Conservation (phyloP, 1,284 basidiomycete genomes). For the Moesziomyces antarcticus region DNA sequence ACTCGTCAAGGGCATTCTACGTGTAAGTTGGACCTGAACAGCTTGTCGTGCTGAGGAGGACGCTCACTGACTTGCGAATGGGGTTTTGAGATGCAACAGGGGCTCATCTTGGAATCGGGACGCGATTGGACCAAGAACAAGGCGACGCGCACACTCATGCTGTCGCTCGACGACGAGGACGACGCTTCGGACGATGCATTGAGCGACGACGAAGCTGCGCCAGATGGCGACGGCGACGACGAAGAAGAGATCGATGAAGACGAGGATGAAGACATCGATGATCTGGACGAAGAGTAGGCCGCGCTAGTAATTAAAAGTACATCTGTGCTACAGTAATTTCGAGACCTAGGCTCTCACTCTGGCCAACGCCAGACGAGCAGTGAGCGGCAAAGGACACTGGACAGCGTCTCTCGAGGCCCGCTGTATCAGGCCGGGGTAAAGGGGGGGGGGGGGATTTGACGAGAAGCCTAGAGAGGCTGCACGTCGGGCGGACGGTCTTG, state of each 20-base stretch:
- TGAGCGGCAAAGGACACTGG: too few relatives aligned
- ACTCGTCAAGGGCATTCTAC: conserved; percentile 46
- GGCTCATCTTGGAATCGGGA: conserved; percentile 48
- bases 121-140: conserved; percentile 40
- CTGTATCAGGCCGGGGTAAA: too few relatives aligned
- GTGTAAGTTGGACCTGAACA: conserved; percentile 23
- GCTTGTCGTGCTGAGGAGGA: neutral
- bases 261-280: conserved; percentile 18
- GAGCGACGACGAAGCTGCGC: conserved; percentile 38
- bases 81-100: conserved; percentile 6
- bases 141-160: conserved; percentile 33
- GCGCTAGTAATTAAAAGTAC: neutral
- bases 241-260: conserved; percentile 30
- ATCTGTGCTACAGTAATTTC: too few relatives aligned
- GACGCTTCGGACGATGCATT: conserved; percentile 49
- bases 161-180: conserved; percentile 49
- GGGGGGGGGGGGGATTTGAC: too few relatives aligned
- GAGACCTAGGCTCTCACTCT: too few relatives aligned
- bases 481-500: too few relatives aligned
- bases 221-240: conserved; percentile 1
- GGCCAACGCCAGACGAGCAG: too few relatives aligned
- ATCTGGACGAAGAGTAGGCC: conserved; percentile 12
- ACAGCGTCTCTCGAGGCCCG: too few relatives aligned
- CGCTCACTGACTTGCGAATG: neutral
- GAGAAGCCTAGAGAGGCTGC: too few relatives aligned